Percentiles rank a stretch among this genome's conserved stretches.
Conservation (phyloP, 352 stramenopile species). For the Aphanomyces stellatus region DNA sequence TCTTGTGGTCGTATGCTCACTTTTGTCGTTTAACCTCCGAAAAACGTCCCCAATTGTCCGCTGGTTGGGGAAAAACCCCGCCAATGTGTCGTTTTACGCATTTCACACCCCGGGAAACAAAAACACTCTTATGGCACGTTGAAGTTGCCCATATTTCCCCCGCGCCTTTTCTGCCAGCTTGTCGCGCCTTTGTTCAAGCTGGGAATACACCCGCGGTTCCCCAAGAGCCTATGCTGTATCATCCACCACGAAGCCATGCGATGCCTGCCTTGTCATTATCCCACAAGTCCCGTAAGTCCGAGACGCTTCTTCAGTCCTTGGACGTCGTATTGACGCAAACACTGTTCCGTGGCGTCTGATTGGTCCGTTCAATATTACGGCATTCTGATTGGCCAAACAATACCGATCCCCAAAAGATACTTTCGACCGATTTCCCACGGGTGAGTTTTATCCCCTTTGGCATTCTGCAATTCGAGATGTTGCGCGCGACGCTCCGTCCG, state of each 20-base stretch:
- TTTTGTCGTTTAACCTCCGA: too few relatives aligned
- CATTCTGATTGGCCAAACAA: not conserved
- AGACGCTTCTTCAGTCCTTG: too few relatives aligned
- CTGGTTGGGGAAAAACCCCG: too few relatives aligned
- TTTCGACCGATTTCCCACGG: not conserved
- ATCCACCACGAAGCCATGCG: too few relatives aligned
- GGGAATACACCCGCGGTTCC: too few relatives aligned
- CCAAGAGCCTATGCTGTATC: too few relatives aligned
- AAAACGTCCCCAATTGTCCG: too few relatives aligned
- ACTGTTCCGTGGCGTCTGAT: not conserved
- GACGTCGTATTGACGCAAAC: not conserved
- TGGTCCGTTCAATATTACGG: not conserved
- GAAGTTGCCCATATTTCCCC: not conserved
- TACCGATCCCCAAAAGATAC: not conserved
- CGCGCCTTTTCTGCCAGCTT: not conserved
- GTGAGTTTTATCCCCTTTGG: too few relatives aligned
- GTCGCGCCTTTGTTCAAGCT: not conserved
- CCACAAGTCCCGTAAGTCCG: too few relatives aligned
- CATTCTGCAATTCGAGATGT: slow-evolving; percentile 2
- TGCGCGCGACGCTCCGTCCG: not conserved
- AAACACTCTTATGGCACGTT: not conserved
- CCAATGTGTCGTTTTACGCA: not conserved
- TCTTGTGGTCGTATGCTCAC: too few relatives aligned
- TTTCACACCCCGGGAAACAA: not conserved
- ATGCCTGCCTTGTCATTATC: too few relatives aligned